Base-by-base conservation (phyloP, 1,284 basidiomycete genomes). In the Marasmius tenuissimus region DNA sequence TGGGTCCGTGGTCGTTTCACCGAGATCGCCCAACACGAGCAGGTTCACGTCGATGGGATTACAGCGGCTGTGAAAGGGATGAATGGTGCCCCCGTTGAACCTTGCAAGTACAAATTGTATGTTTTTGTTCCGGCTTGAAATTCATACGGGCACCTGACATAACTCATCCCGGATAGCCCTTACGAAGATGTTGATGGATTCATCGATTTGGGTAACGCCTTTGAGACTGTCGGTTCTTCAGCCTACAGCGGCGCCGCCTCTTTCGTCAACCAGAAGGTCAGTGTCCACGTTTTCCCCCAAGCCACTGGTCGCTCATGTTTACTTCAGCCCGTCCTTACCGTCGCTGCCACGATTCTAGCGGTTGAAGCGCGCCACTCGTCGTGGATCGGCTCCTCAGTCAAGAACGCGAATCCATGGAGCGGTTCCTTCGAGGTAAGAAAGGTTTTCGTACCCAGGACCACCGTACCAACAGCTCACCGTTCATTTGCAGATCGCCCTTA, bases 141-240 rank as follows among this genome's bases (percentile, higher is more conserved):
- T 2, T 37, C 7, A 50, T 27, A 8, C 20, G 8, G 22, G 42
- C 34, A 14, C 18, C 18, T 16, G 33, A 39, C 35, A 18, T 10
- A 45, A 55, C 64, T 14, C 58, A 12, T 58, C 42, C 57, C 20
- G 37, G 11, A 45, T 61, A 89, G 88, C 72, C 80, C 82, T 27
- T 76, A 80, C 66, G 73, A 73, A 14, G 79, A 81, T 59, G 73
- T 80, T 1, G 72, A 72, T 59, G 73, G 78, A 2, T 91, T 90
- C 71, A 75, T 83, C 39, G 76, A 79, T 12, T 73, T 84, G 38
- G 79, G 85, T 22, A 77, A 78, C 64, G 76, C 83, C 9, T 71
- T 91, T n/a, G 87, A 89, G 71, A 81, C 78, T 27, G 80, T 89
- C 52, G 83, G 81, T n/a, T 76, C 77, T 1, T 71, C 71, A 14